Evolutionary conservation across 2,329 filamentous ascomycete species (phyloP).

Genomic region (Nothophoma quercina): DNA sequence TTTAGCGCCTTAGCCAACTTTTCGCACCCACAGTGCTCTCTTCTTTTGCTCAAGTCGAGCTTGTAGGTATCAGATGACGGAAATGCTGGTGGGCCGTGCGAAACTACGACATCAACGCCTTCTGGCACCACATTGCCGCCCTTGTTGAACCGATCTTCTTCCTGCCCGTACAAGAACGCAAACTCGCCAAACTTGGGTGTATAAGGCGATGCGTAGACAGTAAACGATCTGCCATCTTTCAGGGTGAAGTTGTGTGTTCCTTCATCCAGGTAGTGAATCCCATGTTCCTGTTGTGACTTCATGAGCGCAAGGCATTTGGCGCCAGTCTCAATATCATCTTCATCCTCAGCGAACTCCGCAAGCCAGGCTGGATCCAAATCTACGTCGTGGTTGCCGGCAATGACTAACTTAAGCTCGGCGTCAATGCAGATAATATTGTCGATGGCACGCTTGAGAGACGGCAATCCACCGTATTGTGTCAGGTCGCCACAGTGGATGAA

Average conservation of each 20-base stretch:
- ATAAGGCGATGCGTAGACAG: slow-evolving; percentile 60
- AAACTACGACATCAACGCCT: slow-evolving; percentile 64
- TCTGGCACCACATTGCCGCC: slow-evolving; percentile 23
- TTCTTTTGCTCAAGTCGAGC: slow-evolving; percentile 53
- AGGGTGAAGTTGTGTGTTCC: slow-evolving; percentile 56
- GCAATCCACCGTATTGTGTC: slow-evolving; percentile 56
- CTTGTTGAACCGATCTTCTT: slow-evolving; percentile 21
- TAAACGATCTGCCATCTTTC: slow-evolving; percentile 56
- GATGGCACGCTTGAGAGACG: slow-evolving; percentile 55
- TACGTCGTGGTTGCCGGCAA: slow-evolving; percentile 68
- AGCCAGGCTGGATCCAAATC: slow-evolving; percentile 56
- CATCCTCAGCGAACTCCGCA: slow-evolving; percentile 1
- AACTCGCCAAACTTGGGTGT: slow-evolving; percentile 44
- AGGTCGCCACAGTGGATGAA: slow-evolving; percentile 65
- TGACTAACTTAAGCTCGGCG: slow-evolving; percentile 65
- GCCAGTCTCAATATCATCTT: slow-evolving; percentile 39
- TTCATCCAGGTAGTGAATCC: slow-evolving; percentile 62
- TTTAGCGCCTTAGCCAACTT: slow-evolving; percentile 60
- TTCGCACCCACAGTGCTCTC: slow-evolving; percentile 60
- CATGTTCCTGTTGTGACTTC: slow-evolving; percentile 22
- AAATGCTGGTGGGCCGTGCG: slow-evolving; percentile 63
- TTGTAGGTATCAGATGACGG: slow-evolving; percentile 40
- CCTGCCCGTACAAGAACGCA: slow-evolving; percentile 17
- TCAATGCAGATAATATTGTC: slow-evolving; percentile 55
- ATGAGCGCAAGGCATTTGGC: slow-evolving; percentile 14